Base-by-base conservation (phyloP, 805 yeast species). In the Candida mattraensis region DNA sequence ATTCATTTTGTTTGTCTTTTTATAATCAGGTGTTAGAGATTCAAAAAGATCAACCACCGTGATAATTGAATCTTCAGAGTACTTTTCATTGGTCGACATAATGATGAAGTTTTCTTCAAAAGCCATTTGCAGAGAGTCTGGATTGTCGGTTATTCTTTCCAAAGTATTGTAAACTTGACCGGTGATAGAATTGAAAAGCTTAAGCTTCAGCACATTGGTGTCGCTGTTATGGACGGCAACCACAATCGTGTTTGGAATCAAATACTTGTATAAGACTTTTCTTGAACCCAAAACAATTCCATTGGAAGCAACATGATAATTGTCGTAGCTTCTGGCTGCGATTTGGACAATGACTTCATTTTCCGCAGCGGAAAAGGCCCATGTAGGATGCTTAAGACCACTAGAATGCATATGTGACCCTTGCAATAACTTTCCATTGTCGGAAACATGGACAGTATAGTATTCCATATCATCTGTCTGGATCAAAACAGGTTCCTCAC, bases 31-130 rank as follows among this genome's bases (percentile, higher is more conserved):
- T 4, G 53, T 58, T 10, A 66, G 53, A 1, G 87, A 79, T 51
- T 87, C 94, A 59, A 78, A 93, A 24, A 93, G 59, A 56, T 93
- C 97, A 50, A 87, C 65, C 3, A 84, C 87, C 11, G 72, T 77
- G 10, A 93, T 53, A 48, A 80, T 74, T 3, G 76, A 70, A n/a
- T 51, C 42, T 14, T 67, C 56, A 8, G 81, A 80, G 2, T 56
- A 55, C 1, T 54, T 51, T 37, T 80, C 71, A 52, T 70, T 75
- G 49, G 77, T 81, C 0, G 89, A 66, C 53, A 84, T 82, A 8
- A 86, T 69, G 12, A 87, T 65, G 85, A 93, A 91, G 60, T 89
- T 78, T 54, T 91, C 98, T 31, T 87, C 93, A 58, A 78, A 73
- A 1, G 78, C 67, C 18, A 87, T 50, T 15, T 70, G 62, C 18